Conservation (phyloP, 768 basidiomycete genomes). For the Xerocomellus chrysenteron region DNA sequence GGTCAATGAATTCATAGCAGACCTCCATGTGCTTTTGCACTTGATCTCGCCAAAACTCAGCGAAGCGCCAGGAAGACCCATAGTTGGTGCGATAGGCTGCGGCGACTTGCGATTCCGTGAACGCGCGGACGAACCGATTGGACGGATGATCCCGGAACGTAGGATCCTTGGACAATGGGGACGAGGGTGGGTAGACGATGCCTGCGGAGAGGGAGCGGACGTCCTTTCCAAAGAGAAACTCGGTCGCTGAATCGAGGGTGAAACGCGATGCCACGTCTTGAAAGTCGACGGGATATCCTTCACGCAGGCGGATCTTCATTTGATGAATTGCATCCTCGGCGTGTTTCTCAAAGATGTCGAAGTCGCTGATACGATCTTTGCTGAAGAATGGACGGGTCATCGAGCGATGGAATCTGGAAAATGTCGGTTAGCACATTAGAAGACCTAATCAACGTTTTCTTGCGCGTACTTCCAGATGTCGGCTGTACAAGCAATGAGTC, state of each 20-base stretch:
- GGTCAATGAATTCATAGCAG: conserved; percentile 48
- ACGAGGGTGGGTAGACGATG: conserved; percentile 33
- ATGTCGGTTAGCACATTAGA: neutral
- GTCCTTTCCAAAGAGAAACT: conserved; percentile 51
- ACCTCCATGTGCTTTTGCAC: conserved; percentile 38
- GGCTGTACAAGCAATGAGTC: conserved; percentile 13
- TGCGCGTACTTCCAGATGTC: conserved; percentile 40
- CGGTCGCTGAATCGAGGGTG: conserved; percentile 57
- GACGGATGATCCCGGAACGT: conserved; percentile 30
- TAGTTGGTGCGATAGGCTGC: conserved; percentile 34
- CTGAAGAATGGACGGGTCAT: conserved; percentile 46
- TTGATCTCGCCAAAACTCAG: conserved; percentile 44
- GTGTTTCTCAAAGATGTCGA: conserved; percentile 41
- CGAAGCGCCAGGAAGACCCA: conserved; percentile 45
- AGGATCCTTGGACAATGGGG: conserved; percentile 22
- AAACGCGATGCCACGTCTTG: conserved; percentile 46
- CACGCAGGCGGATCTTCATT: conserved; percentile 31
- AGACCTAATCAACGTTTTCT: neutral
- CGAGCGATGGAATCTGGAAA: conserved; percentile 38
- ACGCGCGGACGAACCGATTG: conserved; percentile 40
- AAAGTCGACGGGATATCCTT: conserved; percentile 43
- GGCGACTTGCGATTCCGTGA: conserved; percentile 37
- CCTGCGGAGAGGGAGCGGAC: conserved; percentile 39
- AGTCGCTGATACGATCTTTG: conserved; percentile 39
- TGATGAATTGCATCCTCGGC: conserved; percentile 34